Evolutionary conservation across 1,284 basidiomycete genomes (phyloP), one percentile per base, ranked within the genome.

Genomic region (Chondrostereum purpureum): DNA sequence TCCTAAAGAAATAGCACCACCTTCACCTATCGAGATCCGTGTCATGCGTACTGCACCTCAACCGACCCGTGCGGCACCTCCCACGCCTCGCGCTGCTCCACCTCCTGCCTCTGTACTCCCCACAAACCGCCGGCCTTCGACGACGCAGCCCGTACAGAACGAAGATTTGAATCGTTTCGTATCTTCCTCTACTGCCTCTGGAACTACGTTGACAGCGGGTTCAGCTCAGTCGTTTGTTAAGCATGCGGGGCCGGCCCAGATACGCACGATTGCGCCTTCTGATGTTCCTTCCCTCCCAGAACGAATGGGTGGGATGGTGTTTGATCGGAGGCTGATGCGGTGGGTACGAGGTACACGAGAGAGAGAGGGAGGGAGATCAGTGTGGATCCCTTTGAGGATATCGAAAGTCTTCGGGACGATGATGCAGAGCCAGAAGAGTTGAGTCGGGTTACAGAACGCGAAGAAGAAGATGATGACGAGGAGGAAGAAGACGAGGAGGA

Each of bases 131-230:
- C 43, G 45, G 14, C 49, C 51, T 19, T 49, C 47, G 24, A 75
- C 79, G 42, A 50, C 78, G 41, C 75, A 73, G 23, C 57, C 69
- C 42, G 66, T 70, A 2, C 65, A 71, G 14, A 76, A 74, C 51
- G 84, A 86, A 22, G 89, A 92, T 61, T 68, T 92, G 42, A 89
- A 86, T 56, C 83, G 91, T 22, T 90, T 88, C 58, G 88, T 92
- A 11, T 92, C 90, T 3, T 83, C 83, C 12, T 87, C 84, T 56
- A 87, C 86, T 14, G 80, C 79, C 3, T 85, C 85, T 6, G 85
- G 86, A 4, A 88, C 50, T 6, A 46, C 86, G 13, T 59, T 83
- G 34, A 85, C 83, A 8, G 67, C 75, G 3, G 78, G 78, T 16
- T 89, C 84, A 52, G 79, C 80, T 0, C 78, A 73, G 1, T 91